Evolutionary conservation across 208 protist species (phyloP), one percentile per base, ranked within the genome.

Genomic region (Naegleria gruberi): DNA sequence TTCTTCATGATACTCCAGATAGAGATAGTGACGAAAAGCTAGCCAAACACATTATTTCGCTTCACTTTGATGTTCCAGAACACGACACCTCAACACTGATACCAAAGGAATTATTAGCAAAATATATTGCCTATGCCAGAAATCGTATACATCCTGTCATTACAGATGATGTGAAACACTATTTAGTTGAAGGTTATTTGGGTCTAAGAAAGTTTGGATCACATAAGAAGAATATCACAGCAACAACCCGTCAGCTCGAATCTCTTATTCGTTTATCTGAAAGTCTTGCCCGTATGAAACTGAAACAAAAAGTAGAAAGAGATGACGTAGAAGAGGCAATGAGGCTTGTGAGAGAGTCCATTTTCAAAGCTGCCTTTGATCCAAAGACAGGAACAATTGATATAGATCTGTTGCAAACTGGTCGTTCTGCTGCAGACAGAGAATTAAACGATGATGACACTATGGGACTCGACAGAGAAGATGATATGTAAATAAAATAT

Each of bases 201-300:
- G 94, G 97, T 47, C 95, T 99, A 94, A 95, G 97, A 17, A 91
- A 93, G 6, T 92, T 95, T 0, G 94, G 91, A 6, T 57, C 51
- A 37, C 51, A 93, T 42, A 90, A 89, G 5, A 97, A 97, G 47
- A 98, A 97, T 10, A 98, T 99, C 34, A 97, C 98, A 6, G 98
- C 99, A 0, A 99, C 99, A 26, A 95, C 99, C 44, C 94, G 99
- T 46, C 98, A 99, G 94, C 95, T 99, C 0, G 98, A 99, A 92
- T 99, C 97, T 43, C 95, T 99, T 89, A 99, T 99, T 87, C 97
- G 99, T 8, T 94, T 99, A 0, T 92, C 96, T n/a, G 97, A 99
- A 92, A 95, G 96, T 46, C 92, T 93, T 19, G 95, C 96, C 37
- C 97, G 97, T 93, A 98, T 98, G 96, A 96, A 96, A 34, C 96